A percentile compares a stretch with the other conserved stretches of the same genome.
phyloP scores from a whole-genome alignment of 768 basidiomycete species.

The Trametes cinnabarina region DNA sequence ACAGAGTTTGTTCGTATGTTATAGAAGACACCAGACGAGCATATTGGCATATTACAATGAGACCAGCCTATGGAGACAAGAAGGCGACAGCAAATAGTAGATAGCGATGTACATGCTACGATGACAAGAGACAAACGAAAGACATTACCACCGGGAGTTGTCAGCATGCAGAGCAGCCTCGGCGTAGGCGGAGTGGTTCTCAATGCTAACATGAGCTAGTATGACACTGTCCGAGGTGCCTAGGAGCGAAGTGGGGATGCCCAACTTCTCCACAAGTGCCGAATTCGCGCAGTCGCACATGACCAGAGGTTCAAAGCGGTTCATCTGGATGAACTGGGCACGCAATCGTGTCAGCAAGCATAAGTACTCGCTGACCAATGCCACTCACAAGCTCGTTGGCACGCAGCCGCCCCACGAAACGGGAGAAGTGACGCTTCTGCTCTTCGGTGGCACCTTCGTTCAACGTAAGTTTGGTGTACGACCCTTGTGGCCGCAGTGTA shows the following conservation, averaged over 20 bases:
- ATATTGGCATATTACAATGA: too few relatives aligned
- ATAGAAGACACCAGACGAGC: too few relatives aligned
- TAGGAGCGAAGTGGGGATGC: conserved; percentile 44
- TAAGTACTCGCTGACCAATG: conserved; percentile 8
- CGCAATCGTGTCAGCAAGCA: not conserved
- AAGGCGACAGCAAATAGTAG: too few relatives aligned
- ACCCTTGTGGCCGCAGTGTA: conserved; percentile 49
- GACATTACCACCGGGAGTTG: conserved; percentile 19
- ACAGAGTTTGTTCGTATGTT: too few relatives aligned
- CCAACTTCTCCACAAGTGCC: conserved; percentile 47
- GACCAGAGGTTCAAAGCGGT: conserved; percentile 50
- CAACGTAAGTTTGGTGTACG: conserved; percentile 46
- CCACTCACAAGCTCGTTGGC: conserved; percentile 50
- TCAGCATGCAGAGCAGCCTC: conserved; percentile 42
- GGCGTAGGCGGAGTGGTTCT: conserved; percentile 58
- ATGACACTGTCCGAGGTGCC: conserved; percentile 45
- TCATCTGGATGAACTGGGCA: conserved; percentile 55
- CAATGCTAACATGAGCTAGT: conserved; percentile 56
- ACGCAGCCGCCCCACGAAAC: conserved; percentile 49
- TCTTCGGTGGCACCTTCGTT: conserved; percentile 39
- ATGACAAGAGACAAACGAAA: too few relatives aligned
- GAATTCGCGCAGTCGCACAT: conserved; percentile 56
- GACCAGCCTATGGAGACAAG: too few relatives aligned
- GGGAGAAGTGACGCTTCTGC: conserved; percentile 47
- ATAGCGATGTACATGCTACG: too few relatives aligned